These are phyloP conservation scores for Amylocystis lapponica DNA, from an alignment of 768 basidiomycete genomes.

Conservation along the genomic window DNA sequence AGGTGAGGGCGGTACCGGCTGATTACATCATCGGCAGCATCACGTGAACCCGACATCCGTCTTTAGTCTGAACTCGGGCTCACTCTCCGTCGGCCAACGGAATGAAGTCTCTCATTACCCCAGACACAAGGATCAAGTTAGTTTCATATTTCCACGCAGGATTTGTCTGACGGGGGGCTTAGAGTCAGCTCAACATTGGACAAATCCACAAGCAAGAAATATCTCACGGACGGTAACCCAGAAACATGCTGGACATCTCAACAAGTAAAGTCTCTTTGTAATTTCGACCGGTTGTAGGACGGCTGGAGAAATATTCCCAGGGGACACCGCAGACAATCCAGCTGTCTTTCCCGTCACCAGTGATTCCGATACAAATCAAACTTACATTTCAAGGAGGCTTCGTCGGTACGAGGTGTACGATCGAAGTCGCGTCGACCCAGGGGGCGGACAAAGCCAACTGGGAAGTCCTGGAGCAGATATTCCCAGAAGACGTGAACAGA, in stretches of 20 bases:
- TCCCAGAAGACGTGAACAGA: constrained; percentile 77
- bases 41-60: too few species aligned
- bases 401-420: constrained; percentile 59
- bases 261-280: too few species aligned
- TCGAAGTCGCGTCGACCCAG: constrained; percentile 34
- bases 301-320: constrained; percentile 31
- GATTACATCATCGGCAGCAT: too few species aligned
- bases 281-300: too few species aligned
- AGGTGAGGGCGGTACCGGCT: too few species aligned
- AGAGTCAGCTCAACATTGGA: constrained; percentile 81
- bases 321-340: constrained; percentile 76
- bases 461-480: constrained; percentile 49
- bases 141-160: too few species aligned
- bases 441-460: constrained; percentile 34
- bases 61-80: background rate
- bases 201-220: constrained; percentile 65
- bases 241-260: constrained; percentile 87
- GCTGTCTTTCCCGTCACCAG: constrained; percentile 46
- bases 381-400: constrained; percentile 87
- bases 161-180: constrained; percentile 4
- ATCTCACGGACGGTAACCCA: constrained; percentile 61
- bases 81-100: background rate
- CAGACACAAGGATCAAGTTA: constrained; percentile 48
- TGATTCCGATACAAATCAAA: constrained; percentile 50
- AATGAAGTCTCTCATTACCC: constrained; percentile 32